These are phyloP conservation scores for Fusarium temperatum DNA, from an alignment of 2,329 filamentous ascomycete species.

Conservation along the genomic window DNA sequence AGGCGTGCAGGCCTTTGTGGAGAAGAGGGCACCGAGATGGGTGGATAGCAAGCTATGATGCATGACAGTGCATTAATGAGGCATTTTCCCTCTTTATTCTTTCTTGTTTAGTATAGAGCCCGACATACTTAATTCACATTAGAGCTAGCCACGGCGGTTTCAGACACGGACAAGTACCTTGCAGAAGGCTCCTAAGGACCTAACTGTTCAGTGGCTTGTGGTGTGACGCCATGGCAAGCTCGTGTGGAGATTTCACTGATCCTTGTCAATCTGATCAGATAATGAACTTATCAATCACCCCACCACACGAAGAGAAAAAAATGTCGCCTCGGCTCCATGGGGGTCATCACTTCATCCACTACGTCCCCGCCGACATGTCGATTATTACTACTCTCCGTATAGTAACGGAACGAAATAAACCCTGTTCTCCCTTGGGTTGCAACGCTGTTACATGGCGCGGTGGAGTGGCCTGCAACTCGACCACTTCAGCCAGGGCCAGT, in stretches of 20 bases:
- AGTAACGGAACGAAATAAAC: background rate
- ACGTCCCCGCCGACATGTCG: constrained; percentile 17
- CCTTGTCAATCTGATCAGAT: constrained; percentile 36
- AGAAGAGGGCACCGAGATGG: constrained; percentile 75
- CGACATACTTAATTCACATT: background rate
- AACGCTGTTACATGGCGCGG: background rate
- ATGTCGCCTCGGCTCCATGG: background rate
- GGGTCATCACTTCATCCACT: background rate
- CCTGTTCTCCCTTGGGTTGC: constrained; percentile 7
- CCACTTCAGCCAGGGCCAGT: background rate
- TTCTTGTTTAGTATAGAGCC: background rate
- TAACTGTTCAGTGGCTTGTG: background rate
- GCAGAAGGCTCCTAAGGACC: background rate
- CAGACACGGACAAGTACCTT: background rate
- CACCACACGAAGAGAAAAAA: constrained; percentile 13
- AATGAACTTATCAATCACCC: constrained; percentile 38
- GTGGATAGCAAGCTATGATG: constrained; percentile 63
- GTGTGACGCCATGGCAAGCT: constrained; percentile 26
- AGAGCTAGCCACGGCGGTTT: background rate
- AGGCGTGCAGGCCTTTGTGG: constrained; percentile 75
- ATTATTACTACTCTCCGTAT: constrained; percentile 25
- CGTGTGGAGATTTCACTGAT: constrained; percentile 1
- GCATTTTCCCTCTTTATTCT: constrained; percentile 6
- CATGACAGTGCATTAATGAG: constrained; percentile 2
- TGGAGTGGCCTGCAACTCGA: constrained; percentile 16